Percentiles rank a stretch among this genome's conserved stretches.
Evolutionary conservation across 179 eudicot species (phyloP).

Genomic region (Silene coronaria): DNA sequence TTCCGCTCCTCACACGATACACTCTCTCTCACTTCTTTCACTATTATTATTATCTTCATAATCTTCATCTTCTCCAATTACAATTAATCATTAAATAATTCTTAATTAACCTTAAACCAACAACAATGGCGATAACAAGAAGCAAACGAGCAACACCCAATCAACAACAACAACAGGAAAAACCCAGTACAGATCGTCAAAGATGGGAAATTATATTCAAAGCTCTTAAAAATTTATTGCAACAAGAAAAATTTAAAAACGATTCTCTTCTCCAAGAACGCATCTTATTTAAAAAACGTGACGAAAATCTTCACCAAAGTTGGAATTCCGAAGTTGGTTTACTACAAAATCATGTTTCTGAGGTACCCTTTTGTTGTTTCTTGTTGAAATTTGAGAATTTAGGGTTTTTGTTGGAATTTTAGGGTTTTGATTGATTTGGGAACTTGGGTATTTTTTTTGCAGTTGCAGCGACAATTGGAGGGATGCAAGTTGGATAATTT

Average conservation of each 20-base stretch:
- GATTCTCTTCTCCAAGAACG: slow-evolving; percentile 36
- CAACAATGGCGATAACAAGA: slow-evolving; percentile 3
- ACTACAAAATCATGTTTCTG: slow-evolving; percentile 28
- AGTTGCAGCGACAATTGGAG: slow-evolving; percentile 39
- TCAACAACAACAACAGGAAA: not conserved
- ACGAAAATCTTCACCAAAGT: slow-evolving; percentile 23
- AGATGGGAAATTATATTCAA: slow-evolving; percentile 43
- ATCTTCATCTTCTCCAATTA: not conserved
- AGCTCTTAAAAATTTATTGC: slow-evolving; percentile 33
- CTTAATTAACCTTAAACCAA: not conserved
- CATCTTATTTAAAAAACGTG: slow-evolving; percentile 33
- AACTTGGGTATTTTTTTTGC: not conserved
- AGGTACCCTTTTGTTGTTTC: slow-evolving; percentile 28
- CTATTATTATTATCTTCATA: not conserved
- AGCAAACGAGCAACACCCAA: not conserved
- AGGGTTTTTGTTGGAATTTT: slow-evolving; percentile 12
- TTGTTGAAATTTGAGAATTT: not conserved
- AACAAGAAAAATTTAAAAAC: slow-evolving; percentile 30
- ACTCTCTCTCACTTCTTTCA: not conserved
- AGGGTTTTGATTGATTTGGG: slow-evolving; percentile 14
- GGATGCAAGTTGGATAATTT: slow-evolving; percentile 26
- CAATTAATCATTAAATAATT: not conserved
- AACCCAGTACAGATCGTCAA: slow-evolving; percentile 22
- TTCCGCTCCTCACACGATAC: not conserved
- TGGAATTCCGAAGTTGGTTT: slow-evolving; percentile 32